Percentiles rank a stretch among this genome's conserved stretches.
Evolutionary conservation across 441 rosid genomes (phyloP).

Genomic region (Macaranga tanarius): DNA sequence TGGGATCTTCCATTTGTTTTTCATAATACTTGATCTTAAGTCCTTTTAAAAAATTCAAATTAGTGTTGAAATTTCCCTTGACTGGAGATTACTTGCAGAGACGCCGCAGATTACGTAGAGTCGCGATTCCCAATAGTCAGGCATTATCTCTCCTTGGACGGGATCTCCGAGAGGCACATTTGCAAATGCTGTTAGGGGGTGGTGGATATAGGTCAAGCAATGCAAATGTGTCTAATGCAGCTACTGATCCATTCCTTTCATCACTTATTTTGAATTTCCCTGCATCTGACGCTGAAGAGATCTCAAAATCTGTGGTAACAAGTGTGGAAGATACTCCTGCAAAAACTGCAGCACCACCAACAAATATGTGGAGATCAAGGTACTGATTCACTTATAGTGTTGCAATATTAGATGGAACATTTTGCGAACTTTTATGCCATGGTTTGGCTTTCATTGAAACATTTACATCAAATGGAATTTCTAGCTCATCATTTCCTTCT

Average conservation of each 20-base stretch:
- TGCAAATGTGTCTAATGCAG: conserved; percentile 39
- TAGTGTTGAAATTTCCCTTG: conserved; percentile 33
- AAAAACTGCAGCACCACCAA: conserved; percentile 38
- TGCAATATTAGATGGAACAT: neutral
- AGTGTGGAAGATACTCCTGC: conserved; percentile 33
- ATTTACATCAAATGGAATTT: neutral
- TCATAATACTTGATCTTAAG: neutral
- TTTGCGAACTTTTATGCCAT: neutral
- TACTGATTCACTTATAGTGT: conserved; percentile 14
- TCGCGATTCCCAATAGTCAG: conserved; percentile 53
- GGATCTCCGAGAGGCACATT: conserved; percentile 61
- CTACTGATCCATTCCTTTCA: conserved; percentile 55
- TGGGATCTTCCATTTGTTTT: conserved; percentile 13
- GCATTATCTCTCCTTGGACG: conserved; percentile 51
- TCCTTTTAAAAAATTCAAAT: conserved; percentile 6
- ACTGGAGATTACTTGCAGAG: conserved; percentile 58
- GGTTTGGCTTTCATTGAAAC: neutral
- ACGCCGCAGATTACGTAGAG: conserved; percentile 54
- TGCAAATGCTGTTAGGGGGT: conserved; percentile 59
- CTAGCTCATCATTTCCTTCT: neutral
- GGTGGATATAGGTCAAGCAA: conserved; percentile 52
- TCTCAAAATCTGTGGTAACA: conserved; percentile 46
- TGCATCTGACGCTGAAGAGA: conserved; percentile 58
- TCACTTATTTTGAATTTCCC: conserved; percentile 54
- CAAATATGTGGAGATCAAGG: conserved; percentile 57